Evolutionary conservation across 768 basidiomycete genomes (phyloP).

Genomic region (Collybia sordida): DNA sequence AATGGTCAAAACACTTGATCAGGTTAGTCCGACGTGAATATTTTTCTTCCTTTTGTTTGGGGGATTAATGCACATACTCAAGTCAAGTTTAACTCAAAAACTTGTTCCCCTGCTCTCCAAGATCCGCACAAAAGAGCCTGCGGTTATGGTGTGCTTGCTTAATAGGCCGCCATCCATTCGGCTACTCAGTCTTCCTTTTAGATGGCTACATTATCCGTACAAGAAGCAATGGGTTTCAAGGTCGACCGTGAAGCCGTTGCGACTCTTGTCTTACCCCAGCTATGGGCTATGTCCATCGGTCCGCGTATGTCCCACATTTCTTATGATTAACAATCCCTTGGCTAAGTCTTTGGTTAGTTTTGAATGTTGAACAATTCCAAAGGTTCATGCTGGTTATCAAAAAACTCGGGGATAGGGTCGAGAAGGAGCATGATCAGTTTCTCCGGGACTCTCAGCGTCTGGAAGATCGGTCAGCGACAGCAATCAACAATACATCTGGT

Average conservation of each 20-base stretch:
- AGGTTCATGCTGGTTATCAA: slow-evolving; percentile 87
- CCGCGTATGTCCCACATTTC: slow-evolving; percentile 56
- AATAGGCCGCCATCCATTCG: background rate
- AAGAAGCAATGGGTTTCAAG: slow-evolving; percentile 95
- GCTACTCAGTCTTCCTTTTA: slow-evolving; percentile 21
- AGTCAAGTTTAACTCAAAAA: slow-evolving; percentile 91
- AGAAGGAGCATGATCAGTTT: slow-evolving; percentile 90
- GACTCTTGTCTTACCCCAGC: slow-evolving; percentile 82
- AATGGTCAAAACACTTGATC: slow-evolving; percentile 90
- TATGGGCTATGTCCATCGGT: slow-evolving; percentile 98
- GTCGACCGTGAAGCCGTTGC: slow-evolving; percentile 93
- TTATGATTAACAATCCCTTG: background rate
- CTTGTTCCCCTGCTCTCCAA: slow-evolving; percentile 92
- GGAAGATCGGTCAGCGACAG: slow-evolving; percentile 69
- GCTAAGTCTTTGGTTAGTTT: slow-evolving; percentile 39
- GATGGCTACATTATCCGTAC: slow-evolving; percentile 88
- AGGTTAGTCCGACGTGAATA: slow-evolving; percentile 41
- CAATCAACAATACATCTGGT: slow-evolving; percentile 38
- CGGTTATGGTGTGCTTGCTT: slow-evolving; percentile 70
- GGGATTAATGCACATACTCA: background rate
- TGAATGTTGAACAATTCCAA: slow-evolving; percentile 86
- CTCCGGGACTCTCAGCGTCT: slow-evolving; percentile 89
- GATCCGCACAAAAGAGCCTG: slow-evolving; percentile 94
- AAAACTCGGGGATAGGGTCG: slow-evolving; percentile 81
- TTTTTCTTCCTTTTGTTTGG: background rate